Conservation (phyloP, 805 yeast genomes). For the Metschnikowia chrysomelidarum region DNA sequence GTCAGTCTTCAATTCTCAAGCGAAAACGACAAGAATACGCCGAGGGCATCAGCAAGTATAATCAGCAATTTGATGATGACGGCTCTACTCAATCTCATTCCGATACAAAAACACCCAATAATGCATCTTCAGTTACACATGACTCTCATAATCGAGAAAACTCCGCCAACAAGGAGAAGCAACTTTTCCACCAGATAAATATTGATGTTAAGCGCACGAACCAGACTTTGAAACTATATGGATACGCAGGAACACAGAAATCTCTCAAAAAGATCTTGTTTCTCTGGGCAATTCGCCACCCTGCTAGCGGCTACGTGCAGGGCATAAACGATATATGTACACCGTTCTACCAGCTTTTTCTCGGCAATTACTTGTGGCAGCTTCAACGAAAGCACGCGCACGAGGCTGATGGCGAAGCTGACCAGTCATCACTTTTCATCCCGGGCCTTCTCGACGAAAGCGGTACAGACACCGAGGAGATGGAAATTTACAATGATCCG, state of each 20-base stretch:
- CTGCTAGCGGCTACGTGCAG: slow-evolving; percentile 97
- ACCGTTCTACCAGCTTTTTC: slow-evolving; percentile 86
- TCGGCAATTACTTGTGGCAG: slow-evolving; percentile 60
- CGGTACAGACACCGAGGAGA: slow-evolving; percentile 24
- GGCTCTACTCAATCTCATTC: too few relatives aligned
- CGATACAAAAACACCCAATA: too few relatives aligned
- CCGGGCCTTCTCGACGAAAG: slow-evolving; percentile 34
- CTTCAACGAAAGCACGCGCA: slow-evolving; percentile 26
- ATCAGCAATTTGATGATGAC: slow-evolving; percentile 31
- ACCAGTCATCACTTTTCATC: slow-evolving; percentile 28
- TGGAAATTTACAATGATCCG: slow-evolving; percentile 26
- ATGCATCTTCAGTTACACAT: slow-evolving; percentile 1
- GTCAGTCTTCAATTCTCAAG: slow-evolving; percentile 66
- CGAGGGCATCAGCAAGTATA: slow-evolving; percentile 70
- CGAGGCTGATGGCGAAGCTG: slow-evolving; percentile 16
- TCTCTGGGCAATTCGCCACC: slow-evolving; percentile 95
- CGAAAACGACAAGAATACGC: slow-evolving; percentile 84
- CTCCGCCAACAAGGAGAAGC: slow-evolving; percentile 51
- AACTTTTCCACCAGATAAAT: slow-evolving; percentile 92
- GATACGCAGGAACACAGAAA: slow-evolving; percentile 66
- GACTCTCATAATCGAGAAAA: slow-evolving; percentile 29
- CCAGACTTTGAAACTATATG: slow-evolving; percentile 75
- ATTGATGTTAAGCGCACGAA: slow-evolving; percentile 95
- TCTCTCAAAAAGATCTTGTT: slow-evolving; percentile 79
- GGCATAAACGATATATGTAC: slow-evolving; percentile 94